Percentiles rank a stretch among this genome's conserved stretches.
These are phyloP conservation scores for Rhynchospora tenuis DNA, from an alignment of 176 grass and related monocot genomes.

Conservation along the genomic window DNA sequence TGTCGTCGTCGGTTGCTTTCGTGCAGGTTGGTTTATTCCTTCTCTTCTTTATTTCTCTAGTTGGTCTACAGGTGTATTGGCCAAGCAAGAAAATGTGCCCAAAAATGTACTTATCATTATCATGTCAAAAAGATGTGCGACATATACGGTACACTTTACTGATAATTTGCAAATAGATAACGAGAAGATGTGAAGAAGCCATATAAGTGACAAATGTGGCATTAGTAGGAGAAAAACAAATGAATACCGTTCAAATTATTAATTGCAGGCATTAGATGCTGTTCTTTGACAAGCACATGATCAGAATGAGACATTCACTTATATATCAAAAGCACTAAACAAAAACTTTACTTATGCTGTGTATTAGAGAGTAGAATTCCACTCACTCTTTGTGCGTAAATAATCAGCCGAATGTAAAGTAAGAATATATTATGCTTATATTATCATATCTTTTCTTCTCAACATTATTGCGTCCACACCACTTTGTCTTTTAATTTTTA, in stretches of 20 bases:
- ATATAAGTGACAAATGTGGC: background rate
- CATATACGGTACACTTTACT: background rate
- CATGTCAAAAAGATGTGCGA: background rate
- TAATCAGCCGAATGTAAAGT: background rate
- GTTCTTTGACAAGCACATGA: background rate
- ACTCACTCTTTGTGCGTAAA: background rate
- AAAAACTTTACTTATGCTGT: background rate
- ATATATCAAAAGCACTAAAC: background rate
- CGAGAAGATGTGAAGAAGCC: background rate
- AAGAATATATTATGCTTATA: background rate
- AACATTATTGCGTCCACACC: too few species aligned
- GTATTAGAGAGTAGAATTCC: background rate
- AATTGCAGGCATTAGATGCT: background rate
- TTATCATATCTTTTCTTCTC: background rate
- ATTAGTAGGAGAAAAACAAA: background rate
- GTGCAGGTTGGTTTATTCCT: conserved; percentile 49
- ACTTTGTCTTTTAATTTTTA: too few species aligned
- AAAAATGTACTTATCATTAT: background rate
- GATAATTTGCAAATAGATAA: background rate
- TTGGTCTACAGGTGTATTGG: background rate
- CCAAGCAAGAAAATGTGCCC: background rate
- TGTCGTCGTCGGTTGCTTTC: conserved; percentile 62
- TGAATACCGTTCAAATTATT: background rate
- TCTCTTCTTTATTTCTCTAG: conserved; percentile 17
- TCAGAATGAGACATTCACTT: background rate